Evolutionary conservation across 2,329 filamentous ascomycete species (phyloP).

Genomic region (Pseudogymnoascus sp.): DNA sequence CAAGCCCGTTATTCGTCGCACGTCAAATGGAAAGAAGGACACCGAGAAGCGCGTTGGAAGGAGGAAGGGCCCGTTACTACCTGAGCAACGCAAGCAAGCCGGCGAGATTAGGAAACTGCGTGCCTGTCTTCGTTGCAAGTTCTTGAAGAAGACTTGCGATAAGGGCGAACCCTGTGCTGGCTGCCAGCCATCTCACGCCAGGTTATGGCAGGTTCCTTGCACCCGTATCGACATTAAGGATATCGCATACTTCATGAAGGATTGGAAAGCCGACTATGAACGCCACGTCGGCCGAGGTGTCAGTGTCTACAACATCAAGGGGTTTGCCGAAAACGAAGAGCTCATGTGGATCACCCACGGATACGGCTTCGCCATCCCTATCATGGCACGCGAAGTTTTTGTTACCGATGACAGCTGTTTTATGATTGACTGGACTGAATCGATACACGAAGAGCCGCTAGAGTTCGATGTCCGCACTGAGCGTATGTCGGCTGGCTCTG

Average conservation of each 20-base stretch:
- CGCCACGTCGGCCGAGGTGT: constrained; percentile 80
- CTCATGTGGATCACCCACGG: constrained; percentile 92
- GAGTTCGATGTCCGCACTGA: constrained; percentile 83
- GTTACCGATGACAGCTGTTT: constrained; percentile 91
- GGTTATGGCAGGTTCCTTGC: constrained; percentile 95
- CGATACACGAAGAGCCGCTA: constrained; percentile 63
- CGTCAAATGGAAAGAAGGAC: constrained; percentile 70
- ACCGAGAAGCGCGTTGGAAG: constrained; percentile 89
- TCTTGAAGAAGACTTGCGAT: constrained; percentile 98
- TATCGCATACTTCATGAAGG: constrained; percentile 97
- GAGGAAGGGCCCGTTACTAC: constrained; percentile 79
- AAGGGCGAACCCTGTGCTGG: constrained; percentile 94
- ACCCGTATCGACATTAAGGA: constrained; percentile 98
- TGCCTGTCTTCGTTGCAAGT: constrained; percentile 93
- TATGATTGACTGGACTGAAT: constrained; percentile 88
- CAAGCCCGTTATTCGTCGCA: constrained; percentile 72
- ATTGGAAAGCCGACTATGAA: constrained; percentile 96
- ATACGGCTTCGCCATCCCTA: constrained; percentile 85
- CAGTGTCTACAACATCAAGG: constrained; percentile 92
- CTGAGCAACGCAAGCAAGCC: constrained; percentile 91
- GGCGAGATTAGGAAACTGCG: constrained; percentile 93
- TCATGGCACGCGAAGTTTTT: constrained; percentile 88
- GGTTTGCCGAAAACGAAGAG: constrained; percentile 59
- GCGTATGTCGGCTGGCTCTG: constrained; percentile 79
- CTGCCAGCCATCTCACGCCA: constrained; percentile 90